Percentiles rank a stretch among this genome's conserved stretches.
These are phyloP conservation scores for Aegilops tauschii DNA, from an alignment of 176 grass and related monocot genomes.

Conservation along the genomic window DNA sequence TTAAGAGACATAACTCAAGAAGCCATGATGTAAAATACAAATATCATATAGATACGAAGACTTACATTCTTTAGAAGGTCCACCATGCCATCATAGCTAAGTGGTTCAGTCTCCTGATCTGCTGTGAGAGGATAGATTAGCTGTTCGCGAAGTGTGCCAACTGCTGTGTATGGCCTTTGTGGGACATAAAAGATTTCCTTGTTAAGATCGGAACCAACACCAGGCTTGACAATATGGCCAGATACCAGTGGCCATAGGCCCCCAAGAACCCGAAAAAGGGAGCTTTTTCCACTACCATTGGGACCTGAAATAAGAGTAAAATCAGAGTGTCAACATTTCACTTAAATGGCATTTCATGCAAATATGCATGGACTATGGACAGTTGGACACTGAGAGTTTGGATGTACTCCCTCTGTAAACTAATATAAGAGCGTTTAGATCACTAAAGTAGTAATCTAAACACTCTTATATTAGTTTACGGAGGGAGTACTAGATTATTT, in stretches of 20 bases:
- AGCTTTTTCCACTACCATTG: conserved; percentile 99
- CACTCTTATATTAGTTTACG: no score
- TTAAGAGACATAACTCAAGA: conserved; percentile 22
- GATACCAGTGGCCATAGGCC: conserved; percentile 95
- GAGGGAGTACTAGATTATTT: neutral
- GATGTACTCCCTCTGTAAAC: neutral
- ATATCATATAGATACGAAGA: neutral
- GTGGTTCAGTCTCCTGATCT: conserved; percentile 81
- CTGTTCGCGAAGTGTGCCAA: conserved; percentile 97
- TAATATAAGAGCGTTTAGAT: no score
- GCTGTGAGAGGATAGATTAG: conserved; percentile 92
- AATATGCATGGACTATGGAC: neutral
- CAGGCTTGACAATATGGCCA: conserved; percentile 98
- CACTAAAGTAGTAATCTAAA: no score
- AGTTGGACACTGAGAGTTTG: neutral
- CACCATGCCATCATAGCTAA: conserved; percentile 79
- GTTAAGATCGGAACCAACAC: conserved; percentile 96
- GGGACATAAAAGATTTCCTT: conserved; percentile 99
- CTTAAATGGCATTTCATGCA: neutral
- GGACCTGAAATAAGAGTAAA: conserved; percentile 61
- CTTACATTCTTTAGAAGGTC: conserved; percentile 94
- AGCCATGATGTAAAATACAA: conserved; percentile 18
- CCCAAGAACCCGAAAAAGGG: conserved; percentile 96
- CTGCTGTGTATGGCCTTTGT: conserved; percentile 98
- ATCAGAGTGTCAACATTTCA: neutral